Evolutionary conservation across 2,329 filamentous ascomycete genomes (phyloP).

Genomic region (Samsoniella hepiali): DNA sequence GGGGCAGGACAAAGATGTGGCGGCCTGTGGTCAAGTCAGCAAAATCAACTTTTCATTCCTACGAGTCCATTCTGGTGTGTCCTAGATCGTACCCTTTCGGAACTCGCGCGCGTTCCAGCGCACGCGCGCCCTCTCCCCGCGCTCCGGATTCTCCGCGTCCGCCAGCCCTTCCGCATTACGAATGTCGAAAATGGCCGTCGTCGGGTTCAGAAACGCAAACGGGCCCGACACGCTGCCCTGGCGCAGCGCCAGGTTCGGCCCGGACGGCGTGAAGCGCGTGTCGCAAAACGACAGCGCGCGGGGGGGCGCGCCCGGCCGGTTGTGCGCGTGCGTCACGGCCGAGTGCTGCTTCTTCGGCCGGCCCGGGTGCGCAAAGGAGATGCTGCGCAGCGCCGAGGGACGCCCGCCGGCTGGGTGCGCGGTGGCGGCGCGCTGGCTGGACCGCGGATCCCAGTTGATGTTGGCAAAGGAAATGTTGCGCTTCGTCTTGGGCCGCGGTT

Average conservation of each 20-base stretch:
- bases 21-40: slow-evolving; percentile 7
- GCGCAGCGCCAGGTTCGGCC: slow-evolving; percentile 20
- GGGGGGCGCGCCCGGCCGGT: not conserved
- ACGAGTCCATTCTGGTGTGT: no score
- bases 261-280: slow-evolving; percentile 18
- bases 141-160: slow-evolving; percentile 8
- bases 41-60: no score
- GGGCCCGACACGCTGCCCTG: slow-evolving; percentile 20
- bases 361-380: slow-evolving; percentile 15
- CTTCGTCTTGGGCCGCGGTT: slow-evolving; percentile 13
- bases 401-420: no score
- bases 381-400: slow-evolving; percentile 6
- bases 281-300: slow-evolving; percentile 19
- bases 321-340: not conserved
- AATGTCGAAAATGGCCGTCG: slow-evolving; percentile 22
- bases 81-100: slow-evolving; percentile 15
- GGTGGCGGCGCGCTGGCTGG: not conserved
- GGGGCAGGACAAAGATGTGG: slow-evolving; percentile 20
- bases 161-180: slow-evolving; percentile 8
- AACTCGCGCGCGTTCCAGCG: slow-evolving; percentile 22
- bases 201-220: slow-evolving; percentile 21
- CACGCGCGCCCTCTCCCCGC: slow-evolving; percentile 17
- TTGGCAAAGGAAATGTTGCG: slow-evolving; percentile 17
- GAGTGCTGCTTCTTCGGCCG: not conserved
- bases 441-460: slow-evolving; percentile 1